Base-by-base conservation (phyloP, 306 rosid species). In the Spatholobus suberectus region DNA sequence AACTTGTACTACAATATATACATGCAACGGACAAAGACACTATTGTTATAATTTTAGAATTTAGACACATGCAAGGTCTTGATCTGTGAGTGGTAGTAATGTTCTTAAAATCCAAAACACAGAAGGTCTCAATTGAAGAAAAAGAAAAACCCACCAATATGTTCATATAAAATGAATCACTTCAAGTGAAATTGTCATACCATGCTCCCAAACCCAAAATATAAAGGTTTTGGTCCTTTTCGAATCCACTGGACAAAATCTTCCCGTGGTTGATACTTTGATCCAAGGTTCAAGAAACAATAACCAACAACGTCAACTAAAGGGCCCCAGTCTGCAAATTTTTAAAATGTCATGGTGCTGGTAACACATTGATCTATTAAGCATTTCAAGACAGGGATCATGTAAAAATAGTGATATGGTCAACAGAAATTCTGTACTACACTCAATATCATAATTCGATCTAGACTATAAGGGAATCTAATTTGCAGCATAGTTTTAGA, bases 171-270 rank as follows among this genome's bases (percentile, higher is more conserved):
- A 68, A 61, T 76, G 47, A 70, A 23, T 29, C 54, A 49, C 27
- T 55, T 23, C 46, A 63, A 62, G 82, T 55, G 47, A 85, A 78
- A 63, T 70, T 73, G 82, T 23, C 88, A 62, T 92, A 94, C 98
- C 97, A 94, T 94, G 91, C 98, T 94, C 62, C 98, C 98, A 75
- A 94, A 94, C 70, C 98, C 98, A 66, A 94, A 82, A 80, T 94
- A 94, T 75, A 94, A 68, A 20, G 98, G 98, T 82, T 86, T 88
- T 1, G 91, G 70, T 83, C 92, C 97, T 34, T 85, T 85, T 40
- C 86, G 55, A 85, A 94, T 92, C 97, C 98, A 94, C 3, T 75
- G 85, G 43, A 88, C 82, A 75, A 92, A 89, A 51, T 89, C 82
- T 27, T 92, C 93, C 37, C 73, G 95, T 70, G 97, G 95, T 77